Base-by-base conservation (phyloP, 1,139 yeast species). In the Blastobotrys indianensis region DNA sequence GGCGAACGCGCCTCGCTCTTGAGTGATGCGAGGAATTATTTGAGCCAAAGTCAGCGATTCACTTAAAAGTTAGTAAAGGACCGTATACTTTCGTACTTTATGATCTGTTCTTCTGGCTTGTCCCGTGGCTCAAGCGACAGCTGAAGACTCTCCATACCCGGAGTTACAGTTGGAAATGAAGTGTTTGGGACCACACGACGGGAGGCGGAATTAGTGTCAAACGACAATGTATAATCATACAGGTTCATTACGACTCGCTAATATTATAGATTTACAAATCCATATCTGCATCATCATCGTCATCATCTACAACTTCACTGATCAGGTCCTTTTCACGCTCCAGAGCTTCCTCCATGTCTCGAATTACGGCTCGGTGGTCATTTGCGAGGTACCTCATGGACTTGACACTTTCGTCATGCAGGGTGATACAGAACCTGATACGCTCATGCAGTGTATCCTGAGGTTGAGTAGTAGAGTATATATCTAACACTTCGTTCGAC, bases 321-420 rank as follows among this genome's bases (percentile, higher is more conserved):
- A 68, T 73, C 39, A 69, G 64, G 54, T 76, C 80, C 55, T 74
- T 76, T 53, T 76, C 80, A 41, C 79, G 67, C 54, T 76, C 79
- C 13, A 79, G 68, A 7, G 77, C 80, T 56, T 77, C 79, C 51
- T 77, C 76, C 39, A 78, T 81, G 35, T 74, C 75, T 55, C 77
- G 73, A 47, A 73, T 64, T 47, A 75, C 79, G 13, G 64, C 70
- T 38, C 77, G 68, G 49, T 72, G 74, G 37, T 72, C 74, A 38
- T 70, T 65, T 52, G 63, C 59, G 55, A 97, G 95, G 66, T 85
- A 94, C 60, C 97, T 79, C 97, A 94, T 88, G 16, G 95, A 87
- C 70, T 87, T 85, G 49, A 92, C 95, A 64, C 88, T 80, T 59
- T 92, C 97, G 57, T 88, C 87, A 67, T 92, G 95, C 56, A 94